These are phyloP conservation scores for Dendrocalamus latiflorus DNA, from an alignment of 202 grass and related monocot genomes.

Conservation along the genomic window DNA sequence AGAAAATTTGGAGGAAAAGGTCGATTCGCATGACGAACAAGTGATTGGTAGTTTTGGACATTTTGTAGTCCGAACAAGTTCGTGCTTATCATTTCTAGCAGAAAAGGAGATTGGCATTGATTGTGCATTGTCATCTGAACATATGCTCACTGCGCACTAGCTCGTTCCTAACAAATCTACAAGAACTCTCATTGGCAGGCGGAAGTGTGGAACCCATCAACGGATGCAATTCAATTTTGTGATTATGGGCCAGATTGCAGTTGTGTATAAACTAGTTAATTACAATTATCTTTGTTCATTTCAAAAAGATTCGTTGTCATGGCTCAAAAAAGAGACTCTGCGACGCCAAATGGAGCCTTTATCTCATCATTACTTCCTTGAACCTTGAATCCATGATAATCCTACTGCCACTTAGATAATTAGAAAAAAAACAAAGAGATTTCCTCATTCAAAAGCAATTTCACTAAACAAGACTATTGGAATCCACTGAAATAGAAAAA, in stretches of 20 bases:
- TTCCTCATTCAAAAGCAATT: no score
- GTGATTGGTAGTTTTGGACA: conserved; percentile 10
- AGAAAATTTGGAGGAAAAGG: neutral
- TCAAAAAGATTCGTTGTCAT: no score
- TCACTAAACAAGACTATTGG: no score
- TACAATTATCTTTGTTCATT: neutral
- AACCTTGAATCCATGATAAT: neutral
- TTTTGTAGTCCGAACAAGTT: neutral
- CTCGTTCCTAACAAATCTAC: neutral
- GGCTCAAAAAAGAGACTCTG: neutral
- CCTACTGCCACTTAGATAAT: neutral
- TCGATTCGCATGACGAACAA: neutral
- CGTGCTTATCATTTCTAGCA: neutral
- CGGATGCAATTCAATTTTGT: neutral
- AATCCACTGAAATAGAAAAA: neutral
- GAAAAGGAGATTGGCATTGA: neutral
- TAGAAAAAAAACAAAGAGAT: neutral
- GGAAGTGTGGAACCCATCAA: neutral
- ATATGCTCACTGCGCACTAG: neutral
- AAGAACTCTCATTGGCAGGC: neutral
- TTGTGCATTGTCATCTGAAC: neutral
- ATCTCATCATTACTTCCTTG: neutral
- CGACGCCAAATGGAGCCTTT: neutral
- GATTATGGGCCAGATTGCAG: neutral
- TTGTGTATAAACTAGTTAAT: neutral